Evolutionary conservation across 257 asterid species (phyloP), one percentile per base, ranked within the genome.

Genomic region (Solanum clarkiae): DNA sequence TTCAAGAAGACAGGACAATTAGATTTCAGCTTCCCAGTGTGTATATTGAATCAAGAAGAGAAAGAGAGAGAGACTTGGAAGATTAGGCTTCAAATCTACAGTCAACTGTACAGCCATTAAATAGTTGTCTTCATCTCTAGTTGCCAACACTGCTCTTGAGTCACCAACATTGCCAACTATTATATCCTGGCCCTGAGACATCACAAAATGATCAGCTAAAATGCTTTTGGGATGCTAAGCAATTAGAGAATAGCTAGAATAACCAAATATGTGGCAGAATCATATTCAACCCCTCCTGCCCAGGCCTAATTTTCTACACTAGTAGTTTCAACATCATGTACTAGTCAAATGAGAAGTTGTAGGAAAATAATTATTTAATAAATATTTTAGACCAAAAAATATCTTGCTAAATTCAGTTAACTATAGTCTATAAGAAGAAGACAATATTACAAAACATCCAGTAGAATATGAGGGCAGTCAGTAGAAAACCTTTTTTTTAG

Each of bases 11-110:
- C 22, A 68, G 13, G 44, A 71, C 29, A 42, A 20, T 42, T 26
- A 68, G 8, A 80, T 77, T n/a, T 45, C 49, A 26, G 36, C 45
- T 69, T 22, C 47, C 70, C n/a, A 20, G 44, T 29, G 32, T 36
- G 8, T 4, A 45, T 6, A 74, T 20, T 6, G 77, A 74, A 84
- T 70, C 49, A 47, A 29, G n/a, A 66, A 84, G 81, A 87, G 82
- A 36, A 5, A 36, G 6, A 80, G 81, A 84, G 88, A 84, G 65
- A 63, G 26, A 47, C 99, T 91, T 90, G 99, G 99, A 91, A 97
- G 99, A 94, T 97, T 97, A 79, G 99, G 99, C 83, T 97, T 97
- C 93, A 97, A 91, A 91, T 97, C 99, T n/a, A 95, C 96, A 7
- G 99, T 97, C 92, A 97, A 86, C 90, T 97, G 99, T 70, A 93